A percentile compares a stretch with the other conserved stretches of the same genome.
Conservation (phyloP, 176 grass and related monocot species). For the Saccharum spontaneum region DNA sequence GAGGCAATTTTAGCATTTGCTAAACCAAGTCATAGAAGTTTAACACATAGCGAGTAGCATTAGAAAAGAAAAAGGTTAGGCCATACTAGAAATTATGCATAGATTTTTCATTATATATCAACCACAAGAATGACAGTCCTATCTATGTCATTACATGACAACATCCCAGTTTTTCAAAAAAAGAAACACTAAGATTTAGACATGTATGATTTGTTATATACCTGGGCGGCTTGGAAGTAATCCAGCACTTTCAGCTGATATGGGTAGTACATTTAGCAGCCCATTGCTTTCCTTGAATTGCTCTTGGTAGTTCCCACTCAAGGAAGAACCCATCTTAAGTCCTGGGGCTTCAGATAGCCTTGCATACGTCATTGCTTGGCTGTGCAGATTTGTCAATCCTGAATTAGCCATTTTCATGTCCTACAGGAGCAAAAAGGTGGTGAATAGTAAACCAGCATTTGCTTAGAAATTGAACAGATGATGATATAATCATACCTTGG, state of each 20-base stretch:
- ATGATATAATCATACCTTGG: constrained; percentile 41
- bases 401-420: constrained; percentile 51
- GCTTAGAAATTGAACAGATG: constrained; percentile 6
- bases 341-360: constrained; percentile 58
- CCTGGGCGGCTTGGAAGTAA: constrained; percentile 69
- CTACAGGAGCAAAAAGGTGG: constrained; percentile 30
- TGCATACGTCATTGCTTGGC: constrained; percentile 66
- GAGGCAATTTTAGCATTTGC: not conserved
- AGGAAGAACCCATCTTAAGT: constrained; percentile 33
- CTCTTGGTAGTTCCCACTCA: constrained; percentile 15
- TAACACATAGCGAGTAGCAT: not conserved
- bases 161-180: not conserved
- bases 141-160: not conserved
- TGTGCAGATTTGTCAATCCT: constrained; percentile 55
- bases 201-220: constrained; percentile 19
- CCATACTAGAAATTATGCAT: not conserved
- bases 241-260: constrained; percentile 87
- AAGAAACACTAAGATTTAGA: not conserved
- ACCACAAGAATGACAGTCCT: not conserved
- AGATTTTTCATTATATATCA: not conserved
- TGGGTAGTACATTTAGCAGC: constrained; percentile 62
- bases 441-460: constrained; percentile 1
- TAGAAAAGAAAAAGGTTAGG: not conserved
- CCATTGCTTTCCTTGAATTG: constrained; percentile 42
- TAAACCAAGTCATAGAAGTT: not conserved